phyloP scores from a whole-genome alignment of 371 early-diverging fungal species.

The Funneliformis caledonium region DNA sequence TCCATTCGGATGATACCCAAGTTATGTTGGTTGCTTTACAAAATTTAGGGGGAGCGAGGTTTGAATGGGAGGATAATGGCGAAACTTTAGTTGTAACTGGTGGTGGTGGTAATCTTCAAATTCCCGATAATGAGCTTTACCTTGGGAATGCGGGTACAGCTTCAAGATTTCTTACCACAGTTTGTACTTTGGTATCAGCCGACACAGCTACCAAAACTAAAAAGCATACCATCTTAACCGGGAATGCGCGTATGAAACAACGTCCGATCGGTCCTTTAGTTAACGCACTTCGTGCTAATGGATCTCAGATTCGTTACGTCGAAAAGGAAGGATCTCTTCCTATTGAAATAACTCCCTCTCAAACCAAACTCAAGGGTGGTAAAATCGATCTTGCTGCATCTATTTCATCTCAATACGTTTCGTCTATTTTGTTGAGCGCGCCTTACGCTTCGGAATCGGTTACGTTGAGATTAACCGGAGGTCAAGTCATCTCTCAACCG shows the following conservation, averaged over 20 bases:
- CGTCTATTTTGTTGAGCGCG: conserved; percentile 92
- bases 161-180: conserved; percentile 92
- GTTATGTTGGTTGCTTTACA: conserved; percentile 94
- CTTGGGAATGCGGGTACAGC: conserved; percentile 98
- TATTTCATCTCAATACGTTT: conserved; percentile 96
- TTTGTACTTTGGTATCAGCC: conserved; percentile 76
- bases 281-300: conserved; percentile 81
- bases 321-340: conserved; percentile 90
- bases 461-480: conserved; percentile 84
- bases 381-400: conserved; percentile 88
- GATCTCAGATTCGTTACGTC: conserved; percentile 75
- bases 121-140: conserved; percentile 83
- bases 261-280: conserved; percentile 93
- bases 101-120: conserved; percentile 75
- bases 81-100: conserved; percentile 82
- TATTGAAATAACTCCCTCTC: conserved; percentile 74
- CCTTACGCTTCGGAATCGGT: conserved; percentile 89
- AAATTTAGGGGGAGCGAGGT: conserved; percentile 83
- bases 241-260: conserved; percentile 97
- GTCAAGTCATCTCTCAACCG: conserved; percentile 94
- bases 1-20: conserved; percentile 98
- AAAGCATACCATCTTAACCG: conserved; percentile 77
- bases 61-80: conserved; percentile 93
- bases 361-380: conserved; percentile 84
- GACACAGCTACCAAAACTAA: conserved; percentile 48